phyloP scores from a whole-genome alignment of 192 early-diverging fungal species.

The Coemansia nantahalensis region DNA sequence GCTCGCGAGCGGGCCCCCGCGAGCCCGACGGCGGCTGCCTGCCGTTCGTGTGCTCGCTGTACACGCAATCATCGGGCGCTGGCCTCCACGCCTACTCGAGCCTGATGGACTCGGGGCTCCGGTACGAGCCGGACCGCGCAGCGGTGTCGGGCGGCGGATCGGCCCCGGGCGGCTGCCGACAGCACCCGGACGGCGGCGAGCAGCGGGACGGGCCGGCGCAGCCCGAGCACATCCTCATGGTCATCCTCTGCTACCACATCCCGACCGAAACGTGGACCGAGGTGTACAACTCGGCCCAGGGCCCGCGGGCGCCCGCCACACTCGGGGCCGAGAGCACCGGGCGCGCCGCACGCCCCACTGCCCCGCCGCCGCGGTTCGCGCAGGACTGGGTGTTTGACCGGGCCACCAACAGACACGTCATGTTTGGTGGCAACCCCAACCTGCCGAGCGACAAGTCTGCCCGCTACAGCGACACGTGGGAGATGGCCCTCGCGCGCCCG shows the following conservation, averaged over 20 bases:
- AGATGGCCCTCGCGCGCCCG: conserved; percentile 47
- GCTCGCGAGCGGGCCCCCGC: conserved; percentile 4
- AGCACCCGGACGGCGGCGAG: conserved; percentile 1
- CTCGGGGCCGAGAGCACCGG: too few relatives aligned
- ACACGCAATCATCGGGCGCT: conserved; percentile 16
- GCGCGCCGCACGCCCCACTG: conserved; percentile 11
- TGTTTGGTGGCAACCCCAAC: conserved; percentile 93
- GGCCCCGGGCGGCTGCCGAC: neutral
- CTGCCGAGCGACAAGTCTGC: conserved; percentile 42
- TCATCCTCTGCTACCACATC: conserved; percentile 51
- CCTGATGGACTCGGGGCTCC: conserved; percentile 24
- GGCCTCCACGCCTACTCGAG: conserved; percentile 37
- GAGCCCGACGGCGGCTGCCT: conserved; percentile 6
- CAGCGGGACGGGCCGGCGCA: conserved; percentile 2
- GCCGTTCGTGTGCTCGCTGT: conserved; percentile 12
- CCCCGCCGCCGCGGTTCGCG: conserved; percentile 86
- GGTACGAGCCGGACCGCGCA: conserved; percentile 9
- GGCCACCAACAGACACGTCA: conserved; percentile 65
- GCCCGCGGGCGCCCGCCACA: neutral
- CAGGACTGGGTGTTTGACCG: conserved; percentile 90
- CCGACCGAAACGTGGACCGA: conserved; percentile 54
- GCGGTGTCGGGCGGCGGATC: neutral
- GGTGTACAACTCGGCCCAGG: conserved; percentile 38
- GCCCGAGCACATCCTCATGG: conserved; percentile 37
- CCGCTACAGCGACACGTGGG: conserved; percentile 53